Conservation (phyloP, 495 filamentous ascomycete genomes). For the Penicillium antarcticum region DNA sequence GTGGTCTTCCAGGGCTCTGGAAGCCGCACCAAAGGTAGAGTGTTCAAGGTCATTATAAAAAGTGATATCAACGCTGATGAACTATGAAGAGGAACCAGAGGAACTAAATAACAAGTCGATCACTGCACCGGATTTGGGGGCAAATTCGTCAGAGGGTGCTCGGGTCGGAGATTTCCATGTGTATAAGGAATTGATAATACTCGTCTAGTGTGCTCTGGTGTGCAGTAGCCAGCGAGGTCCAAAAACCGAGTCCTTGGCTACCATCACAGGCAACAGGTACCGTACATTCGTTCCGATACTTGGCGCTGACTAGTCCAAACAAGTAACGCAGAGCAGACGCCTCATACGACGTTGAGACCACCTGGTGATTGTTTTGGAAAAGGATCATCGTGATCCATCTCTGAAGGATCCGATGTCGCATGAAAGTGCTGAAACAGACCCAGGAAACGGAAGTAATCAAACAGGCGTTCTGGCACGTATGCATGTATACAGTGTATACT, state of each 20-base stretch:
- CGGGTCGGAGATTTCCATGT: background rate
- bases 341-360: background rate
- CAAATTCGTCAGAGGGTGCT: background rate
- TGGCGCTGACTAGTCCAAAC: background rate
- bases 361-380: background rate
- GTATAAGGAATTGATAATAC: background rate
- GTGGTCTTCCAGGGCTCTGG: constrained; percentile 24
- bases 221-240: background rate
- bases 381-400: background rate
- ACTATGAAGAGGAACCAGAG: background rate
- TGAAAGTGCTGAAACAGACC: background rate
- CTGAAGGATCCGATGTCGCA: background rate
- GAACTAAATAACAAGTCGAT: constrained; percentile 1
- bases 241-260: background rate
- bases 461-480: too few relatives aligned
- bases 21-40: constrained; percentile 16
- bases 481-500: too few relatives aligned
- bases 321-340: background rate
- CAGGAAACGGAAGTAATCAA: too few relatives aligned
- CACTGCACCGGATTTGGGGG: background rate
- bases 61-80: background rate
- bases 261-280: background rate
- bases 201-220: background rate
- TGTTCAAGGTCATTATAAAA: background rate
- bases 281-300: background rate